phyloP scores from a whole-genome alignment of 2,329 filamentous ascomycete species.

The Biscogniauxia mediterranea region DNA sequence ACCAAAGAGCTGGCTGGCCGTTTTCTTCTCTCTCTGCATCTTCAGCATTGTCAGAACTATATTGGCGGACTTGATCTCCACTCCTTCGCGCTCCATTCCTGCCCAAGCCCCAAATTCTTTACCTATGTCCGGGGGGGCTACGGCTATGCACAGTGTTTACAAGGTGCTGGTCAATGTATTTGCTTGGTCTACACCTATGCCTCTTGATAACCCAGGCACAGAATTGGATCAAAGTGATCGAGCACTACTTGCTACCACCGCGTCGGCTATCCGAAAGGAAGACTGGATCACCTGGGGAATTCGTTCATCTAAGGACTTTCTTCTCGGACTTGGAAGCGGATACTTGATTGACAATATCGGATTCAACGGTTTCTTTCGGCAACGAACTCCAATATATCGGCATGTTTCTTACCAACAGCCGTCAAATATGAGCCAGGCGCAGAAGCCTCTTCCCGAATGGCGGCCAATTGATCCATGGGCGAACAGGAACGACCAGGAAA shows the following conservation, averaged over 20 bases:
- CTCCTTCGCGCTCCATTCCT: conserved; percentile 27
- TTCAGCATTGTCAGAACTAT: conserved; percentile 56
- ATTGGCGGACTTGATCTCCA: conserved; percentile 45
- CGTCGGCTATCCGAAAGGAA: conserved; percentile 46
- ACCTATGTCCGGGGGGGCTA: conserved; percentile 26
- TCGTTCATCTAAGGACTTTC: conserved; percentile 47
- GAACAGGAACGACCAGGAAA: conserved; percentile 27
- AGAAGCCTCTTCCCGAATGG: conserved; percentile 40
- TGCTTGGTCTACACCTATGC: conserved; percentile 41
- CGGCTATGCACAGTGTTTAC: conserved; percentile 48
- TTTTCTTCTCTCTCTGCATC: conserved; percentile 56
- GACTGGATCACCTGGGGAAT: conserved; percentile 48
- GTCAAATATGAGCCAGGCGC: conserved; percentile 32
- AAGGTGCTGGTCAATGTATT: conserved; percentile 52
- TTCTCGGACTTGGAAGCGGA: conserved; percentile 47
- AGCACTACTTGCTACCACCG: conserved; percentile 41
- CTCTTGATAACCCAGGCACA: conserved; percentile 43
- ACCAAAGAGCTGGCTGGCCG: conserved; percentile 48
- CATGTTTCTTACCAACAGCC: conserved; percentile 33
- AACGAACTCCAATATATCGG: conserved; percentile 35
- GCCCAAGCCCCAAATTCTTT: conserved; percentile 25
- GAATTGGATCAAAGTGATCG: conserved; percentile 46
- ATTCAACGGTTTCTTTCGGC: conserved; percentile 43
- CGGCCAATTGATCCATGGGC: conserved; percentile 41
- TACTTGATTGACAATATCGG: conserved; percentile 36